Evolutionary conservation across 2,329 filamentous ascomycete genomes (phyloP).

Genomic region (Epicoccum nigrum): DNA sequence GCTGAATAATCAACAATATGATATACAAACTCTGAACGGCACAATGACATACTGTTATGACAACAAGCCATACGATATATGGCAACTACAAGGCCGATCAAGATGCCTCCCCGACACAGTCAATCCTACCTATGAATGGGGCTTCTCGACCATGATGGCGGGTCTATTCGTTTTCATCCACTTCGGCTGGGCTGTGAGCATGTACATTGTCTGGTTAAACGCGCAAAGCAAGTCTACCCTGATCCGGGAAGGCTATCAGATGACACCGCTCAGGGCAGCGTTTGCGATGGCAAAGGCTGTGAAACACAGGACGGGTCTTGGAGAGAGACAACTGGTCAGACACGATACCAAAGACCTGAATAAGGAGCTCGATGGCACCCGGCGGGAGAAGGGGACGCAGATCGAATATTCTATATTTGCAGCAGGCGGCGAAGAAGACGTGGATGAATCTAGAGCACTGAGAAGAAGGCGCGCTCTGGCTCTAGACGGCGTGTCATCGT

Average conservation of each 20-base stretch:
- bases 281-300: conserved; percentile 37
- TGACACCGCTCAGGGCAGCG: conserved; percentile 42
- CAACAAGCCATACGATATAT: conserved; percentile 19
- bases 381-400: conserved; percentile 18
- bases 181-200: conserved; percentile 38
- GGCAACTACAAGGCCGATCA: conserved; percentile 14
- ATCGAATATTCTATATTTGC: conserved; percentile 23
- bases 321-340: conserved; percentile 24
- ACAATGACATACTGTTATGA: conserved; percentile 21
- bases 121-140: conserved; percentile 43
- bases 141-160: conserved; percentile 45
- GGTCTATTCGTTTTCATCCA: conserved; percentile 40
- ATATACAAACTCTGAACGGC: conserved; percentile 17
- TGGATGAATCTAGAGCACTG: neutral
- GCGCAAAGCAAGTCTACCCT: conserved; percentile 36
- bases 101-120: conserved; percentile 39
- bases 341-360: conserved; percentile 24
- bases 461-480: conserved; percentile 1
- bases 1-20: conserved; percentile 22
- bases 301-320: conserved; percentile 29
- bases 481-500: neutral
- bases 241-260: conserved; percentile 33
- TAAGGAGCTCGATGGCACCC: conserved; percentile 26
- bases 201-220: conserved; percentile 47
- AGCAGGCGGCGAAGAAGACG: conserved; percentile 6